Percentiles rank a stretch among this genome's conserved stretches.
Evolutionary conservation across 768 basidiomycete genomes (phyloP).

Genomic region (Rhizopogon rudus): DNA sequence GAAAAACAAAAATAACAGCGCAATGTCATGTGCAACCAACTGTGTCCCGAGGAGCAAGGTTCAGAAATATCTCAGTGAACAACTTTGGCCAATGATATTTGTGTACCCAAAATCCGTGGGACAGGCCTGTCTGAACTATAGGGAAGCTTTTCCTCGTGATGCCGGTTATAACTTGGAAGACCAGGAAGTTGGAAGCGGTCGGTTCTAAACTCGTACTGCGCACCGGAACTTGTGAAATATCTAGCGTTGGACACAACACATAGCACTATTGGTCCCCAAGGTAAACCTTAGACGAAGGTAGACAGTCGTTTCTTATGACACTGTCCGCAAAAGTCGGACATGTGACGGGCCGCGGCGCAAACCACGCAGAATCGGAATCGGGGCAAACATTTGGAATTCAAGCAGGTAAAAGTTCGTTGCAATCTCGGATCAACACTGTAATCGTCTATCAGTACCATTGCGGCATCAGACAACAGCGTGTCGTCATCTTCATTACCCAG

Average conservation of each 20-base stretch:
- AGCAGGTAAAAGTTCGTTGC: background rate
- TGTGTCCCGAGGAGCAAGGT: background rate
- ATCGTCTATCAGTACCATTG: background rate
- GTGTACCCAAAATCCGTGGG: background rate
- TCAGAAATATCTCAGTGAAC: background rate
- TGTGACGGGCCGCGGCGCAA: background rate
- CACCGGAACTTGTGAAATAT: background rate
- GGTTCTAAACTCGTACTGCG: background rate
- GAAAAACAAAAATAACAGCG: background rate
- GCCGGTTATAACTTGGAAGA: background rate
- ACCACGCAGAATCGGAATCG: background rate
- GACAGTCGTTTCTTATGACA: too few relatives aligned
- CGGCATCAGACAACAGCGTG: background rate
- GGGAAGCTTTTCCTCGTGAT: too few relatives aligned
- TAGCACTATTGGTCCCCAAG: background rate
- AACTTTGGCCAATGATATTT: background rate
- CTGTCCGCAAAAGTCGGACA: background rate
- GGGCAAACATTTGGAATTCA: background rate
- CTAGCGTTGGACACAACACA: background rate
- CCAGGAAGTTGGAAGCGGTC: too few relatives aligned
- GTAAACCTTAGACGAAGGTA: too few relatives aligned
- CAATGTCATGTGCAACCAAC: background rate
- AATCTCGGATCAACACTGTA: background rate
- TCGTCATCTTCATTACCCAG: background rate
- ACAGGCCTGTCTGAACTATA: background rate